Base-by-base conservation (phyloP, 2,329 filamentous ascomycete genomes). In the Dactylellina cionopaga region DNA sequence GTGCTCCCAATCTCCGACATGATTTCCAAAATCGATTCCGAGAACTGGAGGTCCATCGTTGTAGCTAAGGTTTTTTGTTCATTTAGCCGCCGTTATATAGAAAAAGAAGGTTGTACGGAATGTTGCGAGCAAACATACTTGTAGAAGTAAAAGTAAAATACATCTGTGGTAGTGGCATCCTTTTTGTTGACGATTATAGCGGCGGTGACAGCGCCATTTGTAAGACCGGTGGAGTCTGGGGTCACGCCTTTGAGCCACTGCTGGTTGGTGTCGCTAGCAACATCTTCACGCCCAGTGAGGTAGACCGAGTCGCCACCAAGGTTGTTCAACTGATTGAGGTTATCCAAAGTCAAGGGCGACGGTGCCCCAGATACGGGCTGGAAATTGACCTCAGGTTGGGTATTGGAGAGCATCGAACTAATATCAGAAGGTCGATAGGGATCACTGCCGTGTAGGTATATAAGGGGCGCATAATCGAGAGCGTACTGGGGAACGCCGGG, bases 31-130 rank as follows among this genome's bases (percentile, higher is more conserved):
- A 75, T 94, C 90, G 71, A 96, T 88, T 64, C 90, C 90, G 58
- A 96, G 84, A 0, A 98, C 94, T 0, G 90, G 91, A 79, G 96
- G 96, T 3, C 95, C 95, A 0, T 96, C 87, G 78, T 99, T 98
- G 84, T 96, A 98, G 76, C 91, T 94, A 97, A 90, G 88, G 77
- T 98, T 79, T 97, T 98, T 83, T 94, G 39, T 58, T 33, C 37
- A 6, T 15, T 41, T 17, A 46, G 25, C 17, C 7, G 33, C 44
- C 5, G 4, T 3, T 83, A 5, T n/a, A 15, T 7, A 3, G n/a
- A 47, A 24, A 77, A 79, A 76, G 41, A 15, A 39, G 19, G 11
- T 37, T 29, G 11, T 35, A 15, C 22, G 31, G n/a, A 27, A 31
- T 88, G 19, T 19, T n/a, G 17, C 5, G 33, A n/a, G 6, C 15